Conservation (phyloP, 2,329 filamentous ascomycete genomes). For the Trichoderma breve region DNA sequence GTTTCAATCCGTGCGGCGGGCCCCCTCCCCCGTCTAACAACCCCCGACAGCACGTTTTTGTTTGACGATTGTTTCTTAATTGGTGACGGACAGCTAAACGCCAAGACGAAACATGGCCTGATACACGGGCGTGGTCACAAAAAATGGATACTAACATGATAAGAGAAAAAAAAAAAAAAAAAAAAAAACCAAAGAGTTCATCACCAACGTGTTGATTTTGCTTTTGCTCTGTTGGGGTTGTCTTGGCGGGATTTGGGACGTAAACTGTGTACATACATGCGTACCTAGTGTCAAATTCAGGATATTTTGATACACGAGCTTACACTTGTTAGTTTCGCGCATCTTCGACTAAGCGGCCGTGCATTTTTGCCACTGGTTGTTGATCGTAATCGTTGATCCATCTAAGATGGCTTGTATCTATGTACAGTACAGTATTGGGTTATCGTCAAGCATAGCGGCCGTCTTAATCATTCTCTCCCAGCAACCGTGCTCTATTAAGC, state of each 20-base stretch:
- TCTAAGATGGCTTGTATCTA: too few species aligned
- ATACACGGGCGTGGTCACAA: not conserved
- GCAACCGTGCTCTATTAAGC: not conserved
- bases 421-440: not conserved
- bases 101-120: conserved; percentile 7
- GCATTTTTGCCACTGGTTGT: not conserved
- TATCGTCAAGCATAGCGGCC: not conserved
- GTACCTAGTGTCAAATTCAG: too few species aligned
- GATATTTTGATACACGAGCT: too few species aligned
- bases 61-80: conserved; percentile 19
- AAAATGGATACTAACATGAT: not conserved
- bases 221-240: not conserved
- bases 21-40: not conserved
- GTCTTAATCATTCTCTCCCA: not conserved
- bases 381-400: not conserved
- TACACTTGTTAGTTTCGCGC: too few species aligned
- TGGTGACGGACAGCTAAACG: not conserved
- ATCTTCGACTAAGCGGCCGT: not conserved
- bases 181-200: not conserved
- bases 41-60: not conserved
- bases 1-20: conserved; percentile 1
- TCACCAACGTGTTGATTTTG: not conserved
- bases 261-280: not conserved
- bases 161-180: too few species aligned
- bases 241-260: not conserved